phyloP scores from a whole-genome alignment of 75 land plant genomes.

The Adiantum capillusveneris region DNA sequence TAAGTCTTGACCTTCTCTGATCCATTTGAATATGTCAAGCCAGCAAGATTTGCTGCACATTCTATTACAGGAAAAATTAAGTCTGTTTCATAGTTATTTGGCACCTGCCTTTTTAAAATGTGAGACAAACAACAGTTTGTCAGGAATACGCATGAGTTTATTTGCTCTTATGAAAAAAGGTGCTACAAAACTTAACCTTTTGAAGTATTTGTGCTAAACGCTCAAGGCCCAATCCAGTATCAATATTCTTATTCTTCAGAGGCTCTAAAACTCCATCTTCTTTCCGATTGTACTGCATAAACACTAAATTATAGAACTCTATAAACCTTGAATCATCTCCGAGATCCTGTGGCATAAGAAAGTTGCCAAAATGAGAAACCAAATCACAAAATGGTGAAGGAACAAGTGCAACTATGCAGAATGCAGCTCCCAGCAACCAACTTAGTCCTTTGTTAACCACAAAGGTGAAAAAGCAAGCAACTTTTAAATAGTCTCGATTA shows the following conservation, averaged over 20 bases:
- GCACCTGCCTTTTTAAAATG: slow-evolving; percentile 53
- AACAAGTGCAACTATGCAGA: too few relatives aligned
- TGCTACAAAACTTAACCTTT: slow-evolving; percentile 41
- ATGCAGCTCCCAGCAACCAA: too few relatives aligned
- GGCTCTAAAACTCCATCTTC: slow-evolving; percentile 85
- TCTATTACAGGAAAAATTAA: slow-evolving; percentile 85
- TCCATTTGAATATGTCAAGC: slow-evolving; percentile 51
- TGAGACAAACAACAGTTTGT: not conserved
- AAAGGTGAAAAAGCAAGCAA: slow-evolving; percentile 5
- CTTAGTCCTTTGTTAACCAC: too few relatives aligned
- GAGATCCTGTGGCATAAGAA: slow-evolving; percentile 57
- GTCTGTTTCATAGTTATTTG: slow-evolving; percentile 96
- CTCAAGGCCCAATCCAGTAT: slow-evolving; percentile 95
- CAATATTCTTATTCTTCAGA: slow-evolving; percentile 77
- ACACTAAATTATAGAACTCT: slow-evolving; percentile 89
- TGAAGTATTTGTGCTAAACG: slow-evolving; percentile 96
- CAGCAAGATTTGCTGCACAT: slow-evolving; percentile 68
- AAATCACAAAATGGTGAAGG: not conserved
- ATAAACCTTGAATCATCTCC: slow-evolving; percentile 86
- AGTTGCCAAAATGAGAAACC: not conserved
- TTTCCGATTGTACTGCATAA: slow-evolving; percentile 89
- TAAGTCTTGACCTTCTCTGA: slow-evolving; percentile 48
- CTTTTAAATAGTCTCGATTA: slow-evolving; percentile 8
- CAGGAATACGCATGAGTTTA: not conserved
- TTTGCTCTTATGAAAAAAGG: not conserved